Conservation (phyloP, 192 early-diverging fungal genomes). For the Entomortierella parvispora region DNA sequence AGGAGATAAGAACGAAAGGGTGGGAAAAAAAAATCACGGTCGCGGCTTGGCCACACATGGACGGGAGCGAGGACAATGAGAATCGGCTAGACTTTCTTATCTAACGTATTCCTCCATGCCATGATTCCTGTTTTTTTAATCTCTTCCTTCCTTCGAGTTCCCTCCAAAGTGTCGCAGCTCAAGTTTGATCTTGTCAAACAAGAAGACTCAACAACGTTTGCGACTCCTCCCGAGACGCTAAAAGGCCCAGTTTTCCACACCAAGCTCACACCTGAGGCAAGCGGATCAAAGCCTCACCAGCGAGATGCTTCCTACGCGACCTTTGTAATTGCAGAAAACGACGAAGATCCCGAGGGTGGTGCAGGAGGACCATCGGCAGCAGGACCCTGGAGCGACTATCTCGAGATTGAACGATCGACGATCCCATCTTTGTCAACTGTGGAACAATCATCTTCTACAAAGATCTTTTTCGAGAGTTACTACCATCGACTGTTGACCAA, state of each 20-base stretch:
- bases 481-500: constrained; percentile 63
- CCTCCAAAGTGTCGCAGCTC: constrained; percentile 50
- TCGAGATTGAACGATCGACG: constrained; percentile 30
- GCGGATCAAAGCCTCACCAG: constrained; percentile 7
- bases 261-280: constrained; percentile 6
- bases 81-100: too few species aligned
- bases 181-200: constrained; percentile 43
- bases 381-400: neutral
- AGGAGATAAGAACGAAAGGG: too few species aligned
- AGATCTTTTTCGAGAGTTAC: constrained; percentile 70
- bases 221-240: constrained; percentile 44
- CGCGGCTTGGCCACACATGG: too few species aligned
- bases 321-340: constrained; percentile 41
- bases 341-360: constrained; percentile 10
- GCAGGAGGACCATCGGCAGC: neutral
- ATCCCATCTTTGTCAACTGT: constrained; percentile 61
- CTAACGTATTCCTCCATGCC: constrained; percentile 1
- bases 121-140: neutral
- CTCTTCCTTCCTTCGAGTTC: constrained; percentile 35
- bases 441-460: constrained; percentile 67
- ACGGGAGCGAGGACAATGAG: too few species aligned
- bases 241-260: constrained; percentile 35
- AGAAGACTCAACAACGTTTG: constrained; percentile 33
- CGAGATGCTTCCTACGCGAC: constrained; percentile 46
- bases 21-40: too few species aligned